A percentile compares a stretch with the other conserved stretches of the same genome.
phyloP scores from a whole-genome alignment of 148 eudicot genomes.

The Chenopodium suecicum region DNA sequence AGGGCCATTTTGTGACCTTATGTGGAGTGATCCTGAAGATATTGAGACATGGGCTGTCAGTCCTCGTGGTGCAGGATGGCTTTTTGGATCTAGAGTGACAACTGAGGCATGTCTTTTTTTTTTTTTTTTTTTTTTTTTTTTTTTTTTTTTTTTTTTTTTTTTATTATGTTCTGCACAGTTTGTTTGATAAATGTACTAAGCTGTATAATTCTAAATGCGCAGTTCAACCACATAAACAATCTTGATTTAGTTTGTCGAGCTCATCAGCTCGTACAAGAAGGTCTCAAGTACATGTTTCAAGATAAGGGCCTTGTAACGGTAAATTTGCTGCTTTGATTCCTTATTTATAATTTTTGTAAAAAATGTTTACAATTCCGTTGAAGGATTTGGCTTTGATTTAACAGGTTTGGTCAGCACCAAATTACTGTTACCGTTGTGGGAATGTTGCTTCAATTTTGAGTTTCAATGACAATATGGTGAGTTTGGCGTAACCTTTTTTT shows the following conservation, averaged over 20 bases:
- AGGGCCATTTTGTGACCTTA: constrained; percentile 98
- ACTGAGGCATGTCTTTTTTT: constrained; percentile 55
- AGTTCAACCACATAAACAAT: constrained; percentile 99
- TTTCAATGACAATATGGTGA: constrained; percentile 97
- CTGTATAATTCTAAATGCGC: constrained; percentile 24
- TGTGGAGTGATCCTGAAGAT: constrained; percentile 99
- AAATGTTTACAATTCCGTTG: neutral
- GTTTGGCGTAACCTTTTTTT: neutral
- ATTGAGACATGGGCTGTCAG: constrained; percentile 99
- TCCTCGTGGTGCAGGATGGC: constrained; percentile 99
- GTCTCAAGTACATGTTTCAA: constrained; percentile 98
- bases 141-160: no score
- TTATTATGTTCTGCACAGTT: neutral
- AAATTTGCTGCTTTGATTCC: constrained; percentile 26
- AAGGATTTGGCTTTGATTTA: constrained; percentile 21
- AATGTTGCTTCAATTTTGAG: constrained; percentile 98
- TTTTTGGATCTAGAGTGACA: constrained; percentile 97
- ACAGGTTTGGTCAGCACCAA: constrained; percentile 99
- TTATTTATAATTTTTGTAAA: neutral
- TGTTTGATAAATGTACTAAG: constrained; percentile 20
- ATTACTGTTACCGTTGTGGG: constrained; percentile 99
- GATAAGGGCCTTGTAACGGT: constrained; percentile 99
- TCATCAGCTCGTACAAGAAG: constrained; percentile 99
- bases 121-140: neutral
- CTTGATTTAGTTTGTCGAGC: constrained; percentile 98